Evolutionary conservation across 2,329 filamentous ascomycete species (phyloP).

Genomic region (Apiospora arundinis): DNA sequence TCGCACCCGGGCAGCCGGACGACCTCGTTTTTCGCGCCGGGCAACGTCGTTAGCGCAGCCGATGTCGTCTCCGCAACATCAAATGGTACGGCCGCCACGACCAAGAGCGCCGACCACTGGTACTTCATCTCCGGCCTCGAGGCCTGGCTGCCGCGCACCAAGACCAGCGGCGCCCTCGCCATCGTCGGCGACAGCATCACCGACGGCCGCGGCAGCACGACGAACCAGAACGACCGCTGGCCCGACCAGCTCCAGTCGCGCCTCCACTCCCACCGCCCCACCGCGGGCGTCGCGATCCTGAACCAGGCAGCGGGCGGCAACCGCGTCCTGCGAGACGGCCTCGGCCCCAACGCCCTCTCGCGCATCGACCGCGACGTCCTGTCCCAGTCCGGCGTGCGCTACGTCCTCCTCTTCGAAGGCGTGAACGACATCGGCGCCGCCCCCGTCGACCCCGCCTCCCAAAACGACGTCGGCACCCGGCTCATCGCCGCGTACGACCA

Average conservation of each 20-base stretch:
- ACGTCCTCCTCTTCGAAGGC: constrained; percentile 66
- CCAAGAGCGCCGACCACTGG: constrained; percentile 52
- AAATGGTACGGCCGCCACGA: not conserved
- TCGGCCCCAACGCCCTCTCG: constrained; percentile 63
- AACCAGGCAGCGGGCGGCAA: constrained; percentile 72
- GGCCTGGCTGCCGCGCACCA: constrained; percentile 50
- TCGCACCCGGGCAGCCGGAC: constrained; percentile 67
- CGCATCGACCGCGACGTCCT: constrained; percentile 67
- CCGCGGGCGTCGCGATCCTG: constrained; percentile 52
- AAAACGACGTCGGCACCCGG: constrained; percentile 51
- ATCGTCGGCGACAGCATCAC: constrained; percentile 73
- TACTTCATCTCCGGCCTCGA: constrained; percentile 66
- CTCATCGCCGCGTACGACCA: constrained; percentile 63
- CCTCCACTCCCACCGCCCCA: constrained; percentile 46
- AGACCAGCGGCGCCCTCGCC: constrained; percentile 52
- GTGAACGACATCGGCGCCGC: constrained; percentile 69
- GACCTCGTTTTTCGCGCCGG: constrained; percentile 58
- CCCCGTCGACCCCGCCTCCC: constrained; percentile 46
- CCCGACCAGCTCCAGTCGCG: constrained; percentile 50
- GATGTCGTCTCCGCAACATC: constrained; percentile 43
- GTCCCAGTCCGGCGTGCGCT: constrained; percentile 58
- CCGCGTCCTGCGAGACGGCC: constrained; percentile 62
- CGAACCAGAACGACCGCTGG: constrained; percentile 58
- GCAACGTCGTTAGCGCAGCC: constrained; percentile 53
- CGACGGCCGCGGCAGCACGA: constrained; percentile 66